These are phyloP conservation scores for Coniochaeta ligniaria DNA, from an alignment of 2,329 filamentous ascomycete genomes.

Conservation along the genomic window DNA sequence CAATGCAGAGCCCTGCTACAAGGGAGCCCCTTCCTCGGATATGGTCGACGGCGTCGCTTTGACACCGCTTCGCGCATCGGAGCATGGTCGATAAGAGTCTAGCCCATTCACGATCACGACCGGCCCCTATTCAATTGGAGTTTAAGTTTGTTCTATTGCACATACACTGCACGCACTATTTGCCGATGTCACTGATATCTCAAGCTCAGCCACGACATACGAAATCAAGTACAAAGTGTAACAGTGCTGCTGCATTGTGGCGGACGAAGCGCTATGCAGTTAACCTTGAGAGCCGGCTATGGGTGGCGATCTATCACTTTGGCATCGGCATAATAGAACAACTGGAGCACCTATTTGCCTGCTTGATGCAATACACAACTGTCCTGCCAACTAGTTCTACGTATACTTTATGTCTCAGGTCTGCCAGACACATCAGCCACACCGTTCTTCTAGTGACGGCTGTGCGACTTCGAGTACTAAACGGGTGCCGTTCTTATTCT, in stretches of 20 bases:
- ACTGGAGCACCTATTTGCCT: neutral
- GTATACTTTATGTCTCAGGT: no score
- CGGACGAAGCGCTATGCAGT: neutral
- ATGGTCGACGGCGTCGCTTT: neutral
- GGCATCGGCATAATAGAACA: neutral
- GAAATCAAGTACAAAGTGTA: no score
- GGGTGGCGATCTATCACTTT: neutral
- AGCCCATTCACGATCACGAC: neutral
- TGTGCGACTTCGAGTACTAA: no score
- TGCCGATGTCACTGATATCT: no score
- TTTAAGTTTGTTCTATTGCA: no score
- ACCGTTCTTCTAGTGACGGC: no score
- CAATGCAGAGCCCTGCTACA: neutral
- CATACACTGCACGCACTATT: no score
- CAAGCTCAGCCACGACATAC: no score
- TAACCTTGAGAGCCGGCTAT: neutral
- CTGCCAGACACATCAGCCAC: no score
- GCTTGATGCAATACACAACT: no score
- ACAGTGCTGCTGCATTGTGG: neutral
- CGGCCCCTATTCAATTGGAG: neutral
- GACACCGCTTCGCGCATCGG: neutral
- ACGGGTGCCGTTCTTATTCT: no score
- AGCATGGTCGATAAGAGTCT: neutral
- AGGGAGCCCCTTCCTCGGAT: neutral
- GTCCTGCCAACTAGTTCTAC: no score